These are phyloP conservation scores for Selenicereus undatus DNA, from an alignment of 148 eudicot genomes.

Conservation along the genomic window DNA sequence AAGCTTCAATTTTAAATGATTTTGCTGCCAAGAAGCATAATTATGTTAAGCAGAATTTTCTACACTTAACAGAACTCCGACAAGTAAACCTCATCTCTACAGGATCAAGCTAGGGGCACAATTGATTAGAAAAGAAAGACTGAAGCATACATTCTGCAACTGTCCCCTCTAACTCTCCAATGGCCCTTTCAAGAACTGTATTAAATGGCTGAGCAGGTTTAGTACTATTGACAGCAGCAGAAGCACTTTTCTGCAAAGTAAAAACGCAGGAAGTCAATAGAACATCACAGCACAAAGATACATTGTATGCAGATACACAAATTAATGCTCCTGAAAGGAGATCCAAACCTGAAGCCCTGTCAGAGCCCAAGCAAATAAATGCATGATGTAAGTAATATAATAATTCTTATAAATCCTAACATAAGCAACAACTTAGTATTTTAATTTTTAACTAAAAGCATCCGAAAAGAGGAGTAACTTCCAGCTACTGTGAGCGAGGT, in stretches of 20 bases:
- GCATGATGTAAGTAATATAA: not conserved
- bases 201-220: not conserved
- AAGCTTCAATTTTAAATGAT: slow-evolving; percentile 6
- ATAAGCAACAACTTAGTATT: not conserved
- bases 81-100: not conserved
- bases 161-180: slow-evolving; percentile 13
- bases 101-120: not conserved
- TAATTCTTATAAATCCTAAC: not conserved
- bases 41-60: not conserved
- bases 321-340: not conserved
- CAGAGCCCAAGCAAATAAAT: not conserved
- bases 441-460: not conserved
- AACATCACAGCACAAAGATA: slow-evolving; percentile 5
- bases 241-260: slow-evolving; percentile 6
- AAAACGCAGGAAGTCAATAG: not conserved
- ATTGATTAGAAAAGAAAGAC: not conserved
- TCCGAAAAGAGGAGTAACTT: not conserved
- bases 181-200: slow-evolving; percentile 16
- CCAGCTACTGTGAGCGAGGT: not conserved
- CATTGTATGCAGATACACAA: not conserved
- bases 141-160: slow-evolving; percentile 14
- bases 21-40: slow-evolving; percentile 7
- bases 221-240: not conserved
- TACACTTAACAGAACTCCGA: not conserved
- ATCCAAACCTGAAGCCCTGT: not conserved